Evolutionary conservation across 2,329 filamentous ascomycete genomes (phyloP), one percentile per base, ranked within the genome.

Genomic region (Colletotrichum magnum): DNA sequence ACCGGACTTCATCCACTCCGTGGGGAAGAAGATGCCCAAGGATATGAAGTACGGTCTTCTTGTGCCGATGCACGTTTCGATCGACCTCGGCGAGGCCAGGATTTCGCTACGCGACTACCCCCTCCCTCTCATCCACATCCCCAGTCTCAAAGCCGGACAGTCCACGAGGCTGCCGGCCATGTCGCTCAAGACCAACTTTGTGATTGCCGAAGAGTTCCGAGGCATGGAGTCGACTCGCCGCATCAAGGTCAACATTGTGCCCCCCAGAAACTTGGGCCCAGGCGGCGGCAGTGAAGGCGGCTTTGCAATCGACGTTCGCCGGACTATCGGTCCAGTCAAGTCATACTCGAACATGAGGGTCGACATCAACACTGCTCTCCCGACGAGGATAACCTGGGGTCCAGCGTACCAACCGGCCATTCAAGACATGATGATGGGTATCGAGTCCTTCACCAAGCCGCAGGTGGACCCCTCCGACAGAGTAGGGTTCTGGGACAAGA

Each of bases 351-450:
- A 98, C 76, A 95, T 98, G 79, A 89, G 88, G 41, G 87, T 99
- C 74, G 93, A 97, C 72, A 95, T 99, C 79, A 97, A 98, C 79
- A 98, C 95, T 2, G 93, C 92, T 62, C 89, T 95, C 68, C 94
- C 97, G 2, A 99, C 96, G 0, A 90, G 93, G 52, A 95, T 99
- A 61, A 98, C 95, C 0, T 99, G 96, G 97, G 95, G 95, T 7
- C 95, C 96, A 53, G 97, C 95, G 2, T 99, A 98, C 76, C 97
- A 99, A 77, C 96, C 97, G 32, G 95, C 95, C 1, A 95, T 99
- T 57, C 96, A 99, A 79, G 97, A 99, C 77, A 97, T 98, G 93
- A 99, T 99, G 96, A 98, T 98, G 88, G 95, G 95, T 28, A 93
- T 99, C 70, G 96, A 99, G 80, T 95, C 93, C 2, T 98, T 99